phyloP scores from a whole-genome alignment of 331 rosid species.

The Acacia concinna region DNA sequence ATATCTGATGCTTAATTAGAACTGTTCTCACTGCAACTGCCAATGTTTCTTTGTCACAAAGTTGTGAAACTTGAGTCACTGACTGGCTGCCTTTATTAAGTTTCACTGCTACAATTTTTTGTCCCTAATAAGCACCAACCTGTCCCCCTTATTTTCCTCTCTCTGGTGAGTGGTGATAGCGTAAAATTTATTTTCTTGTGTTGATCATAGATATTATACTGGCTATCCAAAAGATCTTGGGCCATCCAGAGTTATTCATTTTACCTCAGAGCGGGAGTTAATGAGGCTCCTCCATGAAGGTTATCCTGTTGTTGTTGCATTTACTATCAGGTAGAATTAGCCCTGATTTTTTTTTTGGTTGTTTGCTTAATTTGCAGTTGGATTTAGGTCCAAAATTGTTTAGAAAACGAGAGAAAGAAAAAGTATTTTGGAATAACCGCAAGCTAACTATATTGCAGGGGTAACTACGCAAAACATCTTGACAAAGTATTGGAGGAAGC shows the following conservation, averaged over 20 bases:
- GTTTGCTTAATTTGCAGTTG: constrained; percentile 11
- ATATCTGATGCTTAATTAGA: constrained; percentile 7
- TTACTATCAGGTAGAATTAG: constrained; percentile 67
- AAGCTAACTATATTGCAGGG: constrained; percentile 51
- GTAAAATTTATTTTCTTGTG: background rate
- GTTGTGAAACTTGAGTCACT: background rate
- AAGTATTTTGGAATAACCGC: constrained; percentile 18
- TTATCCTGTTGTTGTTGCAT: constrained; percentile 80
- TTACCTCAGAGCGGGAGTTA: constrained; percentile 89
- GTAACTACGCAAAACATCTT: constrained; percentile 74
- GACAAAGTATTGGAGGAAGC: constrained; percentile 85
- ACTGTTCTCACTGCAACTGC: background rate
- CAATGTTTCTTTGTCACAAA: background rate
- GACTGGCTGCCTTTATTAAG: background rate
- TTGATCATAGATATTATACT: constrained; percentile 62
- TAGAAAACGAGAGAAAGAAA: background rate
- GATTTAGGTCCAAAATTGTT: background rate
- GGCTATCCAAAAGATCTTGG: constrained; percentile 92
- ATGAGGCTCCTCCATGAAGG: constrained; percentile 89
- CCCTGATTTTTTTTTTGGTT: constrained; percentile 17
- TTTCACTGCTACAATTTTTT: background rate
- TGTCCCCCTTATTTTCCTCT: background rate
- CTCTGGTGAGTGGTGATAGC: background rate
- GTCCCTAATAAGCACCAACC: background rate
- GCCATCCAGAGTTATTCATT: constrained; percentile 77